Evolutionary conservation across 805 yeast species (phyloP).

Genomic region (Metschnikowia similis): DNA sequence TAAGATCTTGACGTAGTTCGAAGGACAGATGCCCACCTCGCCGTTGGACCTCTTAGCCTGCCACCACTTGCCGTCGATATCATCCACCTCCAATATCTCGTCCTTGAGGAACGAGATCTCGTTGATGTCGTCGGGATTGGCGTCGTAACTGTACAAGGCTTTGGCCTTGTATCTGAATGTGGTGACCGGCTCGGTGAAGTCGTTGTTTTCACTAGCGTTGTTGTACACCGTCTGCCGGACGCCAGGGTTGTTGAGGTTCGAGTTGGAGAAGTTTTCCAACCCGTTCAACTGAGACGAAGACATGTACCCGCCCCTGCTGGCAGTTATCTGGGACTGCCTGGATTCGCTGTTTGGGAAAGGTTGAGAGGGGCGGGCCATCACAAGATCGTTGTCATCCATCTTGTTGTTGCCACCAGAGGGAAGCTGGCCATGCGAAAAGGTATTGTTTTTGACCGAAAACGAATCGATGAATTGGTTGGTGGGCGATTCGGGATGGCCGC

Average conservation of each 20-base stretch:
- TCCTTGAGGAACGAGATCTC: conserved; percentile 89
- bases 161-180: conserved; percentile 76
- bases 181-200: conserved; percentile 17
- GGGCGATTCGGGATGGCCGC: conserved; percentile 87
- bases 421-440: conserved; percentile 34
- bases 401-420: conserved; percentile 18
- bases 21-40: conserved; percentile 93
- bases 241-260: conserved; percentile 31
- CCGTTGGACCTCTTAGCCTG: conserved; percentile 88
- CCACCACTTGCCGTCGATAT: conserved; percentile 98
- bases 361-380: conserved; percentile 15
- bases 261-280: conserved; percentile 48
- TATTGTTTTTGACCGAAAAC: conserved; percentile 53
- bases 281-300: conserved; percentile 58
- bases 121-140: conserved; percentile 88
- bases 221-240: conserved; percentile 14
- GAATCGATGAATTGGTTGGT: conserved; percentile 81
- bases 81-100: conserved; percentile 86
- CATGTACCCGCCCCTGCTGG: conserved; percentile 35
- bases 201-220: conserved; percentile 18
- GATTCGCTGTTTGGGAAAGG: conserved; percentile 30
- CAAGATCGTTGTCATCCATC: conserved; percentile 22
- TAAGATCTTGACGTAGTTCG: conserved; percentile 81
- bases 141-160: conserved; percentile 82
- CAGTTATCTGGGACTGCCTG: conserved; percentile 32